Percentiles rank a stretch among this genome's conserved stretches.
Conservation (phyloP, 75 land plant genomes). For the Selaginella tamariscina region DNA sequence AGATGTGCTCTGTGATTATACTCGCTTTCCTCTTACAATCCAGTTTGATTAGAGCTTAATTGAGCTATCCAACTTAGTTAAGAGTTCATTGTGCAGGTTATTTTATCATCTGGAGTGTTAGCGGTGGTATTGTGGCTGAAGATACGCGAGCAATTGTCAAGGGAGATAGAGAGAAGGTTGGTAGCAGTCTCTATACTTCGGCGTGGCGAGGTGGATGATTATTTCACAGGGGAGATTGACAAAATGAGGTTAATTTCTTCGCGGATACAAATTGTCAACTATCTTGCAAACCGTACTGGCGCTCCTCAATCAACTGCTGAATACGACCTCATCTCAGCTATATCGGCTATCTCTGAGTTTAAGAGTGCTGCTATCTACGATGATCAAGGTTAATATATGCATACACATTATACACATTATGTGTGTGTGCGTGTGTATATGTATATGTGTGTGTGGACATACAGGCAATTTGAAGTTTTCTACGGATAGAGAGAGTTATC, state of each 20-base stretch:
- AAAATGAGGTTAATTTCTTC: conserved; percentile 23
- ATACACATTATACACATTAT: neutral
- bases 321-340: conserved; percentile 19
- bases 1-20: neutral
- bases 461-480: conserved; percentile 13
- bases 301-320: conserved; percentile 14
- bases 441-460: too few relatives aligned
- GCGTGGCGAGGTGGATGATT: conserved; percentile 22
- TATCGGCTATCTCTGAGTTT: conserved; percentile 24
- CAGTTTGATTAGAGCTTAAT: neutral
- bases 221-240: conserved; percentile 21
- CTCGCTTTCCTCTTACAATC: neutral
- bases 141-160: conserved; percentile 24
- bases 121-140: conserved; percentile 22
- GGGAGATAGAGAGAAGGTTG: conserved; percentile 26
- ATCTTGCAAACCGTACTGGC: conserved; percentile 13
- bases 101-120: conserved; percentile 20
- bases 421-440: too few relatives aligned
- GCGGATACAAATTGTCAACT: conserved; percentile 20
- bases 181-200: conserved; percentile 22
- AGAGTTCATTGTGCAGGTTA: conserved; percentile 20
- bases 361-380: conserved; percentile 24
- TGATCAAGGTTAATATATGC: neutral
- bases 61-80: neutral
- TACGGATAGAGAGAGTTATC: conserved; percentile 8